These are phyloP conservation scores for Camptophora hylomeconis DNA, from an alignment of 2,329 filamentous ascomycete genomes.

Conservation along the genomic window DNA sequence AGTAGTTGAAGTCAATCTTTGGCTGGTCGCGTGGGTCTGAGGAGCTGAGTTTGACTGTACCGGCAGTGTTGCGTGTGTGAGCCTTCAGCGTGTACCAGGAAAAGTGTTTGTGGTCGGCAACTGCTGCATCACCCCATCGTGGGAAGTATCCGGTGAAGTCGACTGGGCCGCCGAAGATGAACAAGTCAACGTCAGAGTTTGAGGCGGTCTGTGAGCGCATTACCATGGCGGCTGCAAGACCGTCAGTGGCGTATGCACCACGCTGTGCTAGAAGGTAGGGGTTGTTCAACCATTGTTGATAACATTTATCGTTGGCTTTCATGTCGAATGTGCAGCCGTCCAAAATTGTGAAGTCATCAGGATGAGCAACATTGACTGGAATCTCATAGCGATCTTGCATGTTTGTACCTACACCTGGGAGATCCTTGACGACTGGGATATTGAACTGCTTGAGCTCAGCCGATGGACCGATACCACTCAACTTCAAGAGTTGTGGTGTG, in stretches of 20 bases:
- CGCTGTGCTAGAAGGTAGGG: neutral
- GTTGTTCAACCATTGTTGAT: constrained; percentile 1
- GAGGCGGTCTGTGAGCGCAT: constrained; percentile 25
- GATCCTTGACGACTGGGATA: constrained; percentile 55
- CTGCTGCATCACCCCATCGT: constrained; percentile 32
- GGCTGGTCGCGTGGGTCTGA: constrained; percentile 40
- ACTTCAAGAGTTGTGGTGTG: constrained; percentile 61
- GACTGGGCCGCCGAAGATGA: constrained; percentile 42
- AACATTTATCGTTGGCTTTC: too few relatives aligned
- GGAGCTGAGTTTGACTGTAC: constrained; percentile 35
- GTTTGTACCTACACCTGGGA: constrained; percentile 62
- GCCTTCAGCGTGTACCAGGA: constrained; percentile 44
- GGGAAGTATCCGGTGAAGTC: constrained; percentile 45
- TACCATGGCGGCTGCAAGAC: constrained; percentile 30
- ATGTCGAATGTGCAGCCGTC: too few relatives aligned
- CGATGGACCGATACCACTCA: constrained; percentile 61
- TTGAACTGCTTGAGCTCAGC: constrained; percentile 57
- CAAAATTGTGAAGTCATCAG: too few relatives aligned
- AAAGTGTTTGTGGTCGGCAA: constrained; percentile 31
- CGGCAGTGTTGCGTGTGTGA: constrained; percentile 49
- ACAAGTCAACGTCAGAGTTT: constrained; percentile 38
- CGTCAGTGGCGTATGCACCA: constrained; percentile 34
- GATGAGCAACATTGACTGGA: too few relatives aligned
- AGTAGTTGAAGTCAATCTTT: constrained; percentile 49
- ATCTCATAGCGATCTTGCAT: constrained; percentile 70